Evolutionary conservation across 768 basidiomycete genomes (phyloP), one percentile per base, ranked within the genome.

Genomic region (Cystobasidium onofrii): DNA sequence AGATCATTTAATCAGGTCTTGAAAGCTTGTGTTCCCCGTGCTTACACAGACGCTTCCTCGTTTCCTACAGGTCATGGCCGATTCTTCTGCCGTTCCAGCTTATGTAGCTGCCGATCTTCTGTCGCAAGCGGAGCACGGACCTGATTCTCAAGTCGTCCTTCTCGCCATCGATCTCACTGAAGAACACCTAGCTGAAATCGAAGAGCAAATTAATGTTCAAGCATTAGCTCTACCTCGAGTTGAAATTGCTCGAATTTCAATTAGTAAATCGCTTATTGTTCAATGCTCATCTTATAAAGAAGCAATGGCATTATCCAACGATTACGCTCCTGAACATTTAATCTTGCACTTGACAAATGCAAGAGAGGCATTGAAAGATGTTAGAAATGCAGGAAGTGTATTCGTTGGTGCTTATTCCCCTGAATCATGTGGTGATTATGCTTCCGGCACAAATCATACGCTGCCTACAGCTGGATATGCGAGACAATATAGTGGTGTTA

Each of bases 381-480:
- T 99, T 23, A 84, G 92, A 76, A 98, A 98, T 78, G 96, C 96
- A 1, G 96, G 96, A 9, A 94, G 91, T 77, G 89, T 99, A 34
- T 99, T 99, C 79, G 90, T 99, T 41, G 96, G 96, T 1, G 86
- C 91, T 4, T 98, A 87, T 81, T 90, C 94, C 0, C 96, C 96
- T 0, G 96, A 98, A 83, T 95, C 92, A 92, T 93, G 79, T 66
- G 96, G 96, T 34, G 96, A 99, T 81, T 99, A 98, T 78, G 95
- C 95, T 6, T 98, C 95, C 0, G 96, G 96, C 23, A 98, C 96
- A 9, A 99, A 99, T 81, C 96, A 99, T 84, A 98, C 95, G 0
- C 84, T 99, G 27, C 95, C 95, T 43, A 96, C 91, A 12, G 92
- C 92, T 74, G 93, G 95, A 27, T 99, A 93, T 81, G 96, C 96